Percentiles rank a stretch among this genome's conserved stretches.
phyloP scores from a whole-genome alignment of 1,139 yeast genomes.

The Arxiozyma heterogenica region DNA sequence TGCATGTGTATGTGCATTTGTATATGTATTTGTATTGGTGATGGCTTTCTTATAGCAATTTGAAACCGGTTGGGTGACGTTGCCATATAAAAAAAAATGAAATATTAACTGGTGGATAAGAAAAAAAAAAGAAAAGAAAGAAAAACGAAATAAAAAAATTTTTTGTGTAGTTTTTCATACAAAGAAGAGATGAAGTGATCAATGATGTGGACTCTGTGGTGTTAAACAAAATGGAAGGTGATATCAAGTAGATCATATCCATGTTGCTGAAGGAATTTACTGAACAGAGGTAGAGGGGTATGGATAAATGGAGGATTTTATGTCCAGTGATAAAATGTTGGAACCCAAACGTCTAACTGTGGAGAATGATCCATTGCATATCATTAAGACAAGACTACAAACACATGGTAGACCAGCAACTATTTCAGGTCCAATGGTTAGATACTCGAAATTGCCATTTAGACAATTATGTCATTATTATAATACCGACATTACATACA shows the following conservation, averaged over 20 bases:
- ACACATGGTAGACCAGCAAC: constrained; percentile 28
- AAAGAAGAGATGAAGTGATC: not conserved
- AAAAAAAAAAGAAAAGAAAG: too few relatives aligned
- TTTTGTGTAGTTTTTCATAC: too few relatives aligned
- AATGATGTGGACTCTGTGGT: not conserved
- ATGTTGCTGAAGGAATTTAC: too few relatives aligned
- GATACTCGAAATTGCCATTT: constrained; percentile 90
- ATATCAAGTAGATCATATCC: not conserved
- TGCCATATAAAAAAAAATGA: too few relatives aligned
- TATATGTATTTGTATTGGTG: too few relatives aligned
- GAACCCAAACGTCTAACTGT: constrained; percentile 14
- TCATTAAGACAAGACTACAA: constrained; percentile 20
- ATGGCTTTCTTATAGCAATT: too few relatives aligned
- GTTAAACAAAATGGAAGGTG: too few relatives aligned
- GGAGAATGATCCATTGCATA: constrained; percentile 26
- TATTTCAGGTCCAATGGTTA: constrained; percentile 94
- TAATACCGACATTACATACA: constrained; percentile 72
- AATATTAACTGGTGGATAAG: too few relatives aligned
- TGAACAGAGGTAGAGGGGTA: not conserved
- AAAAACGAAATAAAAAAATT: too few relatives aligned
- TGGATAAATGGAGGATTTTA: not conserved
- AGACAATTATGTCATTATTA: constrained; percentile 71
- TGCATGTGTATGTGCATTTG: too few relatives aligned
- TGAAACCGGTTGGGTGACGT: too few relatives aligned
- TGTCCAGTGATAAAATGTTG: not conserved